Base-by-base conservation (phyloP, 805 yeast genomes). In the Candida loeiensis region DNA sequence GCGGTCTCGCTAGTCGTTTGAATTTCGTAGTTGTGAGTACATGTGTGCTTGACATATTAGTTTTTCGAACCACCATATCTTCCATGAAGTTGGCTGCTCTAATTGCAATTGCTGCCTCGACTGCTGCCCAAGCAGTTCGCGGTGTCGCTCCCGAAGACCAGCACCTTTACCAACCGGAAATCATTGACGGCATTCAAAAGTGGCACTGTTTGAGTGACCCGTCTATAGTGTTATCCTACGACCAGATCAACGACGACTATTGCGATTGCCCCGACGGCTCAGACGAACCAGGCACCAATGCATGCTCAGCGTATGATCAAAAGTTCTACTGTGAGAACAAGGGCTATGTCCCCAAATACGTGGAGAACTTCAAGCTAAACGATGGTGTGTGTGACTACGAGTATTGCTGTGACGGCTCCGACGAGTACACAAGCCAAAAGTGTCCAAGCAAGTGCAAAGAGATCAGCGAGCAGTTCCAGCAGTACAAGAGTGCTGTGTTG, bases 241-340 rank as follows among this genome's bases (percentile, higher is more conserved):
- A 66, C 26, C 85, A 80, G 53, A 73, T 91, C 50, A 91, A 91
- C 58, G 97, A 93, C 59, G 84, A 89, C 51, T 82, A 74, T 55
- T 91, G 98, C 63, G 98, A 93, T 55, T 91, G 98, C 65, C 97
- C 97, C 0, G 99, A 93, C 63, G 98, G 98, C 0, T 80, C 90
- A 4, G 99, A 93, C 64, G 98, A 93, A 59, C 96, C 97, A 0
- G 97, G 97, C 0, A 91, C 98, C 1, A 67, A 82, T 28, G 96
- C 96, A 0, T 91, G 98, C 59, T 53, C 59, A 1, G 46, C 49
- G 11, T 60, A 13, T 45, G 61, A 39, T 54, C 65, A 11, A 37
- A 48, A 50, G 34, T 90, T 88, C 54, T 89, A 78, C 59, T 91
- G 99, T 63, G 76, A 61, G 6, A 93, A 93, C 54, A 66, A 72